Conservation (phyloP, 2,329 filamentous ascomycete species). For the Neofusicoccum umdonicola region DNA sequence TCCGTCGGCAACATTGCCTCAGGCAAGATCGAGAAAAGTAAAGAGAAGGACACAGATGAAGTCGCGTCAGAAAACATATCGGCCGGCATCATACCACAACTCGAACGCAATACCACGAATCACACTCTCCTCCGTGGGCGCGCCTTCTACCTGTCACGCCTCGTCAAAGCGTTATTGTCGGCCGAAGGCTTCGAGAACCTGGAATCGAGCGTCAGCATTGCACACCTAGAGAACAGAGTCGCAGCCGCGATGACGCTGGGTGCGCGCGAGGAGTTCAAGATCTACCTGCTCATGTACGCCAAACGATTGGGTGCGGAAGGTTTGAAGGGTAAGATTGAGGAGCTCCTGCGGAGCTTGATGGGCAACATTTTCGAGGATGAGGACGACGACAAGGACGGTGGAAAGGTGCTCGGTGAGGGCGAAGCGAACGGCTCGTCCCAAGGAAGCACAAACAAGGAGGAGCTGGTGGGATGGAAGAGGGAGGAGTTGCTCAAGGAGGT, state of each 20-base stretch:
- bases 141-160: conserved; percentile 84
- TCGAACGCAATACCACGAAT: conserved; percentile 92
- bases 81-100: conserved; percentile 85
- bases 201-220: conserved; percentile 86
- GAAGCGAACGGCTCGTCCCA: conserved; percentile 25
- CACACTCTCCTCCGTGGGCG: conserved; percentile 89
- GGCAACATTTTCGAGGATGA: conserved; percentile 63
- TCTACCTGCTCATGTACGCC: conserved; percentile 97
- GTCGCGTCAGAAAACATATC: conserved; percentile 65
- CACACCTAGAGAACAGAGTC: conserved; percentile 91
- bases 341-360: conserved; percentile 77
- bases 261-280: conserved; percentile 85
- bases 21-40: conserved; percentile 39
- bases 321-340: conserved; percentile 83
- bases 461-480: conserved; percentile 87
- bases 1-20: conserved; percentile 78
- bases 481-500: conserved; percentile 86
- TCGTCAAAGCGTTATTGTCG: conserved; percentile 84
- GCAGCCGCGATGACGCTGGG: conserved; percentile 83
- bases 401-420: conserved; percentile 30
- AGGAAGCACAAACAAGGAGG: conserved; percentile 58
- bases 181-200: conserved; percentile 90
- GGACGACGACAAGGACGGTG: conserved; percentile 46
- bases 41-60: conserved; percentile 44
- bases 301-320: conserved; percentile 93